Base-by-base conservation (phyloP, 805 yeast species). In the Lipomyces sp. region DNA sequence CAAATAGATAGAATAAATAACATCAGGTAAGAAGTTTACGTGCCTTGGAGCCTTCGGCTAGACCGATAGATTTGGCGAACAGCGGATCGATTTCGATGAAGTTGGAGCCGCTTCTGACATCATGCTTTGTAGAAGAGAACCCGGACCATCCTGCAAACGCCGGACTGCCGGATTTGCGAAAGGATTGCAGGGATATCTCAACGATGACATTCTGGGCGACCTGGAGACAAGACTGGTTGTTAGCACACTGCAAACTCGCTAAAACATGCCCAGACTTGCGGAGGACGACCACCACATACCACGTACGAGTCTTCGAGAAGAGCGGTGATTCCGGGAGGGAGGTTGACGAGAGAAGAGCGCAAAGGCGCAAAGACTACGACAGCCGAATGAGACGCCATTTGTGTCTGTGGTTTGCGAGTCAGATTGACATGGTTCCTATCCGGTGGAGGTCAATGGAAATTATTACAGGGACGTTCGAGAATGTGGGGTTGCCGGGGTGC, bases 141-240 rank as follows among this genome's bases (percentile, higher is more conserved):
- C 89, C 89, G 13, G 83, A 72, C 89, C 89, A 83, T 2, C 88
- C 89, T 18, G 79, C 74, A 56, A 74, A 82, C 3, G 61, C 69
- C 19, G 39, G 18, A 11, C 21, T 24, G 46, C 53, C 22, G 46
- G 47, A 23, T 50, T 49, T 4, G 53, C 51, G 18, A 47, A 39
- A 21, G 53, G 53, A 26, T n/a, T 49, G 35, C 47, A 60, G 49
- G 61, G 58, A 60, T 33, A 41, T 23, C 34, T 81, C 82, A 1
- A 83, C 65, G 3, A 82, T 73, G 14, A 82, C 79, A 58, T 77
- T 75, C 60, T 83, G 88, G 2, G 78, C 75, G 11, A 70, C 64
- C 68, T 66, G 50, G 47, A 32, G 23, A 22, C 24, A 8, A 34
- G 19, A 7, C 6, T 8, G 11, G 11, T 34, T 34, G 38, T 16